Evolutionary conservation across 257 asterid genomes (phyloP), one percentile per base, ranked within the genome.

Genomic region (Nicotiana otophora): DNA sequence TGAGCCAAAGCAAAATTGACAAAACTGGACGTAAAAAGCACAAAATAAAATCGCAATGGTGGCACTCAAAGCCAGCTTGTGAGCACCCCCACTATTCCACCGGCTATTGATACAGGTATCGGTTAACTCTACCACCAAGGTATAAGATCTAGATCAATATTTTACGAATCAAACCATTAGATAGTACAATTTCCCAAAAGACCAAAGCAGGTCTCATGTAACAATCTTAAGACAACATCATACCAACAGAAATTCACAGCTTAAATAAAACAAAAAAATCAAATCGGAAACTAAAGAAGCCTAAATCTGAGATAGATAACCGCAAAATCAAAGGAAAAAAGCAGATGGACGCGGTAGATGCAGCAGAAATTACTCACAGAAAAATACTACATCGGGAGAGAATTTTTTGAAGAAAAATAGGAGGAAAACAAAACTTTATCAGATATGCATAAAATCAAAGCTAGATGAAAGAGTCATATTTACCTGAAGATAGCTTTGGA

Each of bases 101-200:
- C 17, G 5, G 17, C 57, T 53, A 42, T 8, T 42, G 48, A 42
- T 42, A 42, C 48, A 42, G 11, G 48, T 34, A 68, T 1, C 5
- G 16, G 4, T 16, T 16, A 19, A 36, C 55, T 72, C 36, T 3
- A 4, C 34, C 19, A 12, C n/a, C 36, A 72, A 26, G 48, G 3
- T 42, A 7, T 48, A 74, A 74, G 62, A 74, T 74, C 80, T 74
- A 74, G 42, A 74, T 74, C 62, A 74, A 48, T 46, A 74, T 46
- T 46, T 70, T 42, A 74, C 42, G n/a, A 70, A 70, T 12, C 78
- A 70, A 70, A 42, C 8, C 60, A 54, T 15, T 15, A 54, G 19
- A 54, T 39, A 12, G 20, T 3, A 42, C 36, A 12, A 46, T 72
- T 39, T 20, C 16, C 3, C 31, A 34, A 28, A 23, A 69, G 10